These are phyloP conservation scores for Ascochyta viciae-villosae DNA, from an alignment of 2,329 filamentous ascomycete genomes.

Conservation along the genomic window DNA sequence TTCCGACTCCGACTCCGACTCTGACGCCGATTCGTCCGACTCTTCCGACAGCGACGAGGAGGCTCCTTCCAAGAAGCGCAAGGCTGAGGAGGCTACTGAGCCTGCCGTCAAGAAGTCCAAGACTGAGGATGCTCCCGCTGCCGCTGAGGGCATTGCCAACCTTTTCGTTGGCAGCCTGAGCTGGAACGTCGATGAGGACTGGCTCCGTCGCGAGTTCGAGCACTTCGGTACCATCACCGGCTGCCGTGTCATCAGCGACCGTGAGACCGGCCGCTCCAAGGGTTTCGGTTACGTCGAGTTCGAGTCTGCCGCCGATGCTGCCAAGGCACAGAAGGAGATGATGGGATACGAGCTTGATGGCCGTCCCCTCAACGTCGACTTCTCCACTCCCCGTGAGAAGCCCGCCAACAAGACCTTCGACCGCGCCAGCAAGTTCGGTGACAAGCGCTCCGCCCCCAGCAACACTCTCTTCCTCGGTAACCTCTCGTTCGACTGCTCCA, in stretches of 20 bases:
- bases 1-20: slow-evolving; percentile 46
- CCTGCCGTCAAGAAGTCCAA: slow-evolving; percentile 73
- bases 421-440: slow-evolving; percentile 75
- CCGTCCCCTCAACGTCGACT: slow-evolving; percentile 79
- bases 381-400: slow-evolving; percentile 71
- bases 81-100: slow-evolving; percentile 60
- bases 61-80: slow-evolving; percentile 72
- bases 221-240: slow-evolving; percentile 74
- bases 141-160: slow-evolving; percentile 63
- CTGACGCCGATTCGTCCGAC: slow-evolving; percentile 47
- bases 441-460: slow-evolving; percentile 78
- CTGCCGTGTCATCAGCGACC: slow-evolving; percentile 84
- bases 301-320: slow-evolving; percentile 69
- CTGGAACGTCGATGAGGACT: slow-evolving; percentile 88
- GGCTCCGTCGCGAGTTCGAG: slow-evolving; percentile 82
- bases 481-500: slow-evolving; percentile 81
- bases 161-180: slow-evolving; percentile 90
- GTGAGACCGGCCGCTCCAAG: slow-evolving; percentile 80
- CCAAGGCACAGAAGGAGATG: slow-evolving; percentile 77
- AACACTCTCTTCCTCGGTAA: slow-evolving; percentile 94
- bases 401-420: slow-evolving; percentile 57
- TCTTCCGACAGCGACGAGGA: slow-evolving; percentile 45
- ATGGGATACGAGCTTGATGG: slow-evolving; percentile 76
- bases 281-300: slow-evolving; percentile 96
- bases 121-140: slow-evolving; percentile 54